Evolutionary conservation across 352 stramenopile genomes (phyloP).

Genomic region (Phytopythium kandeliae): DNA sequence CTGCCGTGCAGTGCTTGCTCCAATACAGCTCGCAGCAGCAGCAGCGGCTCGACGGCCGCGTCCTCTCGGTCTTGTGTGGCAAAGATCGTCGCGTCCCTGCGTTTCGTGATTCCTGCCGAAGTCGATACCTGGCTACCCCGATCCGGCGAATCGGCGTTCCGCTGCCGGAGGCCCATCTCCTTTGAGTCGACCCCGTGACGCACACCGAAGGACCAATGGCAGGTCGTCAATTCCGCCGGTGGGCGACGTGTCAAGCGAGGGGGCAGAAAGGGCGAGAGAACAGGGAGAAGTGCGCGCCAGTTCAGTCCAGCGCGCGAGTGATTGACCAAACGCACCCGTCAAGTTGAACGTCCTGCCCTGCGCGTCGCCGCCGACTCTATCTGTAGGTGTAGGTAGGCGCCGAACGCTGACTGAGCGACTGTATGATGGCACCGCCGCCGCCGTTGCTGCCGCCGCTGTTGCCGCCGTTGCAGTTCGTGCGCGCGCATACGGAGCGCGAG

Average conservation of each 20-base stretch:
- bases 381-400: too few species aligned
- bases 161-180: constrained; percentile 1
- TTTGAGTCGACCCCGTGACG: background rate
- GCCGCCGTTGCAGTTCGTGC: background rate
- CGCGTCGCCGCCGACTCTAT: background rate
- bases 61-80: background rate
- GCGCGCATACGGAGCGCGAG: background rate
- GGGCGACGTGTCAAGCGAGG: constrained; percentile 2
- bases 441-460: too few species aligned
- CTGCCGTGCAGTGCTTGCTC: background rate
- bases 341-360: background rate
- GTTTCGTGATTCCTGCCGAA: background rate
- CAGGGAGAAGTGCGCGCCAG: background rate
- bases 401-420: too few species aligned
- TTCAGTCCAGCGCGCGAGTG: background rate
- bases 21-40: background rate
- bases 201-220: constrained; percentile 5
- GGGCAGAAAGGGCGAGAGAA: background rate
- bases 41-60: background rate
- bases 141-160: background rate
- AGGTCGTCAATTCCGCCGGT: background rate
- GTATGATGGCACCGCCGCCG: too few species aligned
- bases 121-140: too few species aligned
- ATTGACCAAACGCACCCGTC: constrained; percentile 2
- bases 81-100: background rate